Base-by-base conservation (phyloP, 108 stramenopile genomes). In the Aurantiochytrium sp. region DNA sequence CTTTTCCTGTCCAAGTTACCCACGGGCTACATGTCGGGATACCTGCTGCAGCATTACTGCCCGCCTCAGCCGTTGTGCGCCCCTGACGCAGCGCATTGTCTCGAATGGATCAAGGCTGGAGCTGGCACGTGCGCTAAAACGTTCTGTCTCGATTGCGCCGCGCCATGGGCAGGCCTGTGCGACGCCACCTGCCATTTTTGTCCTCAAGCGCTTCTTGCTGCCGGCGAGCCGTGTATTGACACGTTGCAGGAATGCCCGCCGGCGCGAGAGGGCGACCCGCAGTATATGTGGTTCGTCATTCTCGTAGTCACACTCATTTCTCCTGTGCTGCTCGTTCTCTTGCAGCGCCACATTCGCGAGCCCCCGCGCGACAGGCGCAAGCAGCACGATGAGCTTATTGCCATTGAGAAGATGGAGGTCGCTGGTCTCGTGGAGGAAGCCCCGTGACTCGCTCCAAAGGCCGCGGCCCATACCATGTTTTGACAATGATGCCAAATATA, bases 1-100 rank as follows among this genome's bases (percentile, higher is more conserved):
- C 90, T 96, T 16, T 96, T 96, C 72, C 90, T 95, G 59, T 95
- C 96, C 4, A 95, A 96, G 87, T 60, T 96, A 44, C 96, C 96
- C 16, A 95, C 95, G 28, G 95, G 96, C 28, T 90, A 95, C 64
- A 72, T 96, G 71, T 95, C 95, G 83, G 96, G 96, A 0, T 21
- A 93, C 19, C 73, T 96, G 28, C 60, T 96, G 60, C 92, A 93
- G 71, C 58, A 59, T 57, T 96, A 93, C 72, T 95, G 95, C 59
- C 96, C 96, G n/a, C 25, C 51, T 8, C n/a, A 21, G 6, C 76
- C 76, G 6, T 53, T 12, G 18, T 83, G 76, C 76, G 6, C 45
- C 6, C 76, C 76, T 83, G 76, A 6, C 51, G 76, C 18, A 6
- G 6, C 76, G 23, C 45, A 47, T 45, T 83, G 76, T 45, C 51